Conservation (phyloP, 257 asterid species). For the Echites panduratus region DNA sequence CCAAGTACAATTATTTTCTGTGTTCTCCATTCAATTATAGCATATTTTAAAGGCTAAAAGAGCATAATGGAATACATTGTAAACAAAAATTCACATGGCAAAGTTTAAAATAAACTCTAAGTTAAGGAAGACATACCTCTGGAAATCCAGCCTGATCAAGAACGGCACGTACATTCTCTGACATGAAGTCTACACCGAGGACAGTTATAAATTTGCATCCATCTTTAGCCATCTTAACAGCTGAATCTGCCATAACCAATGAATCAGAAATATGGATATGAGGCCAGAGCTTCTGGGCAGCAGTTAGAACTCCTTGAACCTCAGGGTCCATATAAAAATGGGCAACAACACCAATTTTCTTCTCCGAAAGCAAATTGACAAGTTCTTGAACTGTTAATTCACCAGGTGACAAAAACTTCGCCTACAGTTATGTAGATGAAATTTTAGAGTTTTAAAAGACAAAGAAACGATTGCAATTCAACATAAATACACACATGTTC, state of each 20-base stretch:
- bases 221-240: conserved; percentile 87
- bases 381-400: conserved; percentile 62
- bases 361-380: conserved; percentile 72
- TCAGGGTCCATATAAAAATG: conserved; percentile 99
- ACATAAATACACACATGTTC: background rate
- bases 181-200: conserved; percentile 96
- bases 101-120: background rate
- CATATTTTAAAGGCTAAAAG: background rate
- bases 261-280: conserved; percentile 97
- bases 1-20: background rate
- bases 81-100: background rate
- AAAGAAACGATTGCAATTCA: background rate
- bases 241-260: conserved; percentile 95
- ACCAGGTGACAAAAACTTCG: conserved; percentile 75
- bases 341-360: conserved; percentile 92
- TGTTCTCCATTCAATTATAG: background rate
- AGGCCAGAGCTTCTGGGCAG: conserved; percentile 95
- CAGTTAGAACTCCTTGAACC: conserved; percentile 95
- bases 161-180: conserved; percentile 95
- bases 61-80: background rate
- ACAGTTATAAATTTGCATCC: conserved; percentile 87
- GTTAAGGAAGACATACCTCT: conserved; percentile 39
- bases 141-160: conserved; percentile 94
- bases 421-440: conserved; percentile 62
- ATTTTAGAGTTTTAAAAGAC: conserved; percentile 27